Evolutionary conservation across 2,329 filamentous ascomycete genomes (phyloP), one percentile per base, ranked within the genome.

Genomic region (Fusarium succisae): DNA sequence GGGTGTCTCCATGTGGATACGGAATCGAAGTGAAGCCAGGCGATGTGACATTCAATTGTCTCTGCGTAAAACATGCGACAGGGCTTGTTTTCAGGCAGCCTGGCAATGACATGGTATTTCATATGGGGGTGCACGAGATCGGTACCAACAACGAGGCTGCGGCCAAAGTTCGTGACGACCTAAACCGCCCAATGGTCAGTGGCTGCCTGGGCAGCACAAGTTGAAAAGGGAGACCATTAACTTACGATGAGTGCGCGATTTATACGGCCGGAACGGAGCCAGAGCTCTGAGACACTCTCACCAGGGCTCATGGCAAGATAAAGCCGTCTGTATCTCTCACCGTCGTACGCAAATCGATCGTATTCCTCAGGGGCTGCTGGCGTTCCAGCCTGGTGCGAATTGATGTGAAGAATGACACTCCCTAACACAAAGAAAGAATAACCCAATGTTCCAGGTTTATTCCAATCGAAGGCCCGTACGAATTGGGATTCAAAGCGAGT

Each of bases 401-500:
- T 24, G 7, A 26, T 6, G 2, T 1, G 3, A 12, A 18, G 6
- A 12, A 61, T 22, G 0, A 4, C 14, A 3, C 6, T 11, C 0
- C 7, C 13, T 0, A 0, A 6, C 1, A 37, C 3, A 44, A 2
- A 5, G 8, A 61, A 54, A 0, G 47, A 53, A 10, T 61, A 61
- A 0, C 28, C 47, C n/a, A 1, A 0, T 10, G 39, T 43, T 5
- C 18, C 3, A 2, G 58, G n/a, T 5, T 54, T 43, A 3, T 61
- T 61, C 47, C 38, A 61, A 6, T 54, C 28, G 1, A 61, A 15
- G 15, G 37, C n/a, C 1, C 30, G 45, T 24, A 53, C 14, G 1
- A 43, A 43, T 28, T 12, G 5, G 3, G 0, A 6, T 0, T 8
- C 17, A 0, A 45, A 0, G 5, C 0, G 6, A 0, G 1, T 1